These are phyloP conservation scores for Dendryphion nanum DNA, from an alignment of 2,329 filamentous ascomycete species.

Conservation along the genomic window DNA sequence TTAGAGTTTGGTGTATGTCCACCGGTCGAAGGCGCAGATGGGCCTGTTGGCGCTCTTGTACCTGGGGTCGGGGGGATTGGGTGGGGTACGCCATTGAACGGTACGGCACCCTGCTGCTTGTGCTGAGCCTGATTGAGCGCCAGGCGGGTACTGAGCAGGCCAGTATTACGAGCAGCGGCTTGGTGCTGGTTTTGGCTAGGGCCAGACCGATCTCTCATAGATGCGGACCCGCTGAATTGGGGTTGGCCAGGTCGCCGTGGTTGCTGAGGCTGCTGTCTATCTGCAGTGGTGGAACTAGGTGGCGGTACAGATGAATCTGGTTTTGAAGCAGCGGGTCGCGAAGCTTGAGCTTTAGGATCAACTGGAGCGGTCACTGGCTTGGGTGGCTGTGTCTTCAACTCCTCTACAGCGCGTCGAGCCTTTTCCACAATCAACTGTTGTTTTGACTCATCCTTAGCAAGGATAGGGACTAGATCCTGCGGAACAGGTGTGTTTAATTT, in stretches of 20 bases:
- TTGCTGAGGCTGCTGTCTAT: slow-evolving; percentile 49
- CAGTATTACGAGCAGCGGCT: slow-evolving; percentile 38
- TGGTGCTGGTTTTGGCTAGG: slow-evolving; percentile 40
- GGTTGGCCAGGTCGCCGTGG: slow-evolving; percentile 36
- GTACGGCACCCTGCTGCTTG: slow-evolving; percentile 42
- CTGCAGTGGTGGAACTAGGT: slow-evolving; percentile 30
- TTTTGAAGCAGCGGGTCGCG: slow-evolving; percentile 29
- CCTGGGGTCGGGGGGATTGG: slow-evolving; percentile 62
- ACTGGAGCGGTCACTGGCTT: slow-evolving; percentile 38
- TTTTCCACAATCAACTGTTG: slow-evolving; percentile 91
- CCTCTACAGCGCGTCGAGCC: slow-evolving; percentile 71
- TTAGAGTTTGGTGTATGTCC: slow-evolving; percentile 55
- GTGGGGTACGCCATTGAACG: slow-evolving; percentile 52
- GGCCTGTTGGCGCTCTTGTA: slow-evolving; percentile 72
- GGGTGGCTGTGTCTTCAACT: slow-evolving; percentile 39
- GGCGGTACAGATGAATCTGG: slow-evolving; percentile 29
- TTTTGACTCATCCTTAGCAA: slow-evolving; percentile 94
- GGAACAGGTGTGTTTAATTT: slow-evolving; percentile 93
- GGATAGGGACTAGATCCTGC: slow-evolving; percentile 85
- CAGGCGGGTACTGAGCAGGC: slow-evolving; percentile 51
- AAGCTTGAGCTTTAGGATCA: slow-evolving; percentile 25
- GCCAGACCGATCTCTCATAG: slow-evolving; percentile 40
- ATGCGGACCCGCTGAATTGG: slow-evolving; percentile 45
- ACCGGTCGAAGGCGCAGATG: slow-evolving; percentile 51
- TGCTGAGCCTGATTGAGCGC: slow-evolving; percentile 54